Percentiles rank a stretch among this genome's conserved stretches.
Conservation (phyloP, 257 asterid genomes). For the Lycium barbarum region DNA sequence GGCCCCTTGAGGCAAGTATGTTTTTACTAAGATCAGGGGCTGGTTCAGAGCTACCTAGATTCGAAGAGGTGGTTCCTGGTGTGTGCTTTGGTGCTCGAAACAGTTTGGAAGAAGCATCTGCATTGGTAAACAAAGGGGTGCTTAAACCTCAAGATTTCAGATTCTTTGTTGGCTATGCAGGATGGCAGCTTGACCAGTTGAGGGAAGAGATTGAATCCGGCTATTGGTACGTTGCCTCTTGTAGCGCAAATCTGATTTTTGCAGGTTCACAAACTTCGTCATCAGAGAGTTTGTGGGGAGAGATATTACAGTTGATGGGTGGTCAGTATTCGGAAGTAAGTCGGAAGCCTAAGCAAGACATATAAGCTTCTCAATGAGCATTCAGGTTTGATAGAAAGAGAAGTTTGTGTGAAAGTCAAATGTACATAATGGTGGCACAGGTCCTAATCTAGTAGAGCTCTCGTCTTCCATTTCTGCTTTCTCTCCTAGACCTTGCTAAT, state of each 20-base stretch:
- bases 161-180: constrained; percentile 91
- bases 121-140: constrained; percentile 67
- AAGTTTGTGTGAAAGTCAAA: constrained; percentile 24
- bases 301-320: constrained; percentile 92
- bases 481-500: constrained; percentile 1
- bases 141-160: constrained; percentile 78
- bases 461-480: constrained; percentile 13
- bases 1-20: constrained; percentile 96
- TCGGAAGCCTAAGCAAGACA: constrained; percentile 95
- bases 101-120: constrained; percentile 77
- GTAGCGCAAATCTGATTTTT: constrained; percentile 76
- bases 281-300: constrained; percentile 82
- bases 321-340: constrained; percentile 91
- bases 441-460: constrained; percentile 1
- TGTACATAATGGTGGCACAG: constrained; percentile 36
- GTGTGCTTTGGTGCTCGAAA: constrained; percentile 83
- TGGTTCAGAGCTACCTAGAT: constrained; percentile 51
- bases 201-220: constrained; percentile 77
- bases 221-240: constrained; percentile 89
- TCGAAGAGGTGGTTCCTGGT: constrained; percentile 80
- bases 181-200: constrained; percentile 93
- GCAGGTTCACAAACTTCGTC: constrained; percentile 57
- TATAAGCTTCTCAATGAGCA: constrained; percentile 41
- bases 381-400: not conserved
- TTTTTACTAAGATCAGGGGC: constrained; percentile 68